phyloP scores from a whole-genome alignment of 2,329 filamentous ascomycete species.

The Microcyclospora tardicrescens region DNA sequence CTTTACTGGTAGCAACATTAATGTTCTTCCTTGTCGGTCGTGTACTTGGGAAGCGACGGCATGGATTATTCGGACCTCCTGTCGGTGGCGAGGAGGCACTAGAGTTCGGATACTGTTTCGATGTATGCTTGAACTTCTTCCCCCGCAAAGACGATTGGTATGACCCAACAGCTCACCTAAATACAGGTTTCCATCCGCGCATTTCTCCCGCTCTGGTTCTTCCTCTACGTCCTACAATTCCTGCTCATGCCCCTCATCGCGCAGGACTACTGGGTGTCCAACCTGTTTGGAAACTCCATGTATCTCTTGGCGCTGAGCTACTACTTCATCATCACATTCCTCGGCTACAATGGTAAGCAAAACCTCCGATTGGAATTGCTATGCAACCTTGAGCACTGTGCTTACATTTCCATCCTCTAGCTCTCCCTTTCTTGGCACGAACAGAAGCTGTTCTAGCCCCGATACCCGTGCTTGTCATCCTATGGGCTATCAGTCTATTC shows the following conservation, averaged over 20 bases:
- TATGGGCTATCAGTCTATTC: slow-evolving; percentile 45
- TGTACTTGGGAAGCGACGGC: slow-evolving; percentile 43
- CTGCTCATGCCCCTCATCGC: slow-evolving; percentile 50
- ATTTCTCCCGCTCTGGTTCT: slow-evolving; percentile 55
- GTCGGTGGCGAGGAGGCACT: slow-evolving; percentile 39
- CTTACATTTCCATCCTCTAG: slow-evolving; percentile 19
- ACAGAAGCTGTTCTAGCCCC: slow-evolving; percentile 53
- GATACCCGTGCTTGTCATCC: slow-evolving; percentile 44
- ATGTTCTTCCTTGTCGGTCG: slow-evolving; percentile 52
- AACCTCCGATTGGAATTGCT: neutral
- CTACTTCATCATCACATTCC: slow-evolving; percentile 55
- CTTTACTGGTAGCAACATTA: slow-evolving; percentile 46
- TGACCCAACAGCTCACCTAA: neutral
- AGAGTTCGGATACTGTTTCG: slow-evolving; percentile 60
- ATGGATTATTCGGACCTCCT: slow-evolving; percentile 47
- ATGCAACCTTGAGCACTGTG: neutral
- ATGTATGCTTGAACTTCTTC: slow-evolving; percentile 31
- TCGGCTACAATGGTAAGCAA: slow-evolving; percentile 49
- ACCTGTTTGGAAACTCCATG: slow-evolving; percentile 51
- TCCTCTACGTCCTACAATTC: slow-evolving; percentile 55
- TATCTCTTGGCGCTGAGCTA: slow-evolving; percentile 54
- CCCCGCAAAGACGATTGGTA: neutral
- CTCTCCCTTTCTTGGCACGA: slow-evolving; percentile 53
- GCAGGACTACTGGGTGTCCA: slow-evolving; percentile 41
- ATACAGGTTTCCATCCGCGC: slow-evolving; percentile 48